These are phyloP conservation scores for Pseudomassariella vexata DNA, from an alignment of 2,329 filamentous ascomycete species.

Conservation along the genomic window DNA sequence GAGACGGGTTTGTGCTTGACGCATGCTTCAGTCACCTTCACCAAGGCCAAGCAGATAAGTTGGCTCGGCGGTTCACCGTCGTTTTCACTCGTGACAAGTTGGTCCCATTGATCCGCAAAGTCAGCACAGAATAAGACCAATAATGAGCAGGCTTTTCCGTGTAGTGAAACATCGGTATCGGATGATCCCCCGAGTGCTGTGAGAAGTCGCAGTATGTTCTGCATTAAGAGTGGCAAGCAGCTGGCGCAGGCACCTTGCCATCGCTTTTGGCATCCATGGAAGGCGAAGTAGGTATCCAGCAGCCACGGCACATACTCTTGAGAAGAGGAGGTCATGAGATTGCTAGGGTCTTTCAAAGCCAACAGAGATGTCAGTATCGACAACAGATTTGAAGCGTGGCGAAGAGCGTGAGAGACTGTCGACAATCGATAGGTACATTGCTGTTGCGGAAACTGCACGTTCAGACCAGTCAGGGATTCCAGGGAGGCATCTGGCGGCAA, in stretches of 20 bases:
- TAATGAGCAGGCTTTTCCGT: conserved; percentile 30
- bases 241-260: conserved; percentile 26
- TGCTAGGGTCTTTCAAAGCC: conserved; percentile 23
- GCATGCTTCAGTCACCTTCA: conserved; percentile 31
- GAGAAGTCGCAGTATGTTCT: conserved; percentile 29
- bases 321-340: conserved; percentile 24
- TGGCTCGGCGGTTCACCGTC: conserved; percentile 22
- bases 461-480: conserved; percentile 14
- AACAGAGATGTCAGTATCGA: conserved; percentile 37
- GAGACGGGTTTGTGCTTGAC: conserved; percentile 24
- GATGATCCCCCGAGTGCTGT: conserved; percentile 4
- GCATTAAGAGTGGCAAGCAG: conserved; percentile 29
- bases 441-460: conserved; percentile 18
- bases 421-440: conserved; percentile 34
- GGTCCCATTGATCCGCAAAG: conserved; percentile 25
- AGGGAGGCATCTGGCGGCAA: conserved; percentile 35
- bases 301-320: conserved; percentile 41
- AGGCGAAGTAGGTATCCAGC: conserved; percentile 39
- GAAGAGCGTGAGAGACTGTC: conserved; percentile 36
- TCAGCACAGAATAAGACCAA: conserved; percentile 38
- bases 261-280: conserved; percentile 33
- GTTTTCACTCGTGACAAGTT: conserved; percentile 21
- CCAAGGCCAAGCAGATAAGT: conserved; percentile 31
- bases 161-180: conserved; percentile 13
- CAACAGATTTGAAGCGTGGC: conserved; percentile 38